Evolutionary conservation across 495 filamentous ascomycete species (phyloP).

Genomic region (Pseudoneurospora amorphoporcata): DNA sequence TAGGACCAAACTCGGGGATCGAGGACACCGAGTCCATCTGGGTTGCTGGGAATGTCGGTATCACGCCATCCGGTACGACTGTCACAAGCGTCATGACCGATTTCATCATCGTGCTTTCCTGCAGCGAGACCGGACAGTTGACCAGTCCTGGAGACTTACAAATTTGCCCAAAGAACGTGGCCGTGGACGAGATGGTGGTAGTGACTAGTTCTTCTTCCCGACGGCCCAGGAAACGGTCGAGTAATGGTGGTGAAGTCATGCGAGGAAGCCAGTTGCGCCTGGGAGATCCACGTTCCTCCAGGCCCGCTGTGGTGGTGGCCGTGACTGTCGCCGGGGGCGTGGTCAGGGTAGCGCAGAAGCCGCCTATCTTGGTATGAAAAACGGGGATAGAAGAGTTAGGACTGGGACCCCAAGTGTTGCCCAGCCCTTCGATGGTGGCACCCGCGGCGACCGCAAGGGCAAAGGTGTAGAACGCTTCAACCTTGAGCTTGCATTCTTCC

Average conservation of each 20-base stretch:
- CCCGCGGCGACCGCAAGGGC: constrained; percentile 42
- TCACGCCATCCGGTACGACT: constrained; percentile 25
- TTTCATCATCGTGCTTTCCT: constrained; percentile 26
- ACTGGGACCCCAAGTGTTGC: constrained; percentile 39
- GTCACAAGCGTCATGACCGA: constrained; percentile 24
- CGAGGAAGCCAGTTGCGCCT: background rate
- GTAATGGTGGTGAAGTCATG: constrained; percentile 11
- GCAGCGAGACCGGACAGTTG: constrained; percentile 38
- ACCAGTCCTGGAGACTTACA: constrained; percentile 31
- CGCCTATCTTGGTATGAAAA: constrained; percentile 42
- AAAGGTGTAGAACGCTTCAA: constrained; percentile 38
- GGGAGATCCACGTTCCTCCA: background rate
- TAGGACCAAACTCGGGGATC: constrained; percentile 2
- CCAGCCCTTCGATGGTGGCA: constrained; percentile 27
- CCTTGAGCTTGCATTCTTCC: constrained; percentile 31
- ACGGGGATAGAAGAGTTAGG: constrained; percentile 37
- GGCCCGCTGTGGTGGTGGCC: background rate
- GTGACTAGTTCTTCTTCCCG: constrained; percentile 19
- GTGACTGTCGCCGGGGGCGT: constrained; percentile 16
- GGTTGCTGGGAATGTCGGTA: constrained; percentile 27
- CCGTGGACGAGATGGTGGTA: constrained; percentile 23
- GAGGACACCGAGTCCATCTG: constrained; percentile 1
- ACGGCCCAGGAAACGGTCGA: constrained; percentile 9
- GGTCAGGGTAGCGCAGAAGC: constrained; percentile 29
- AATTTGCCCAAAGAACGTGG: constrained; percentile 26